These are phyloP conservation scores for Phytophthora brassicae DNA, from an alignment of 352 stramenopile genomes.

Conservation along the genomic window DNA sequence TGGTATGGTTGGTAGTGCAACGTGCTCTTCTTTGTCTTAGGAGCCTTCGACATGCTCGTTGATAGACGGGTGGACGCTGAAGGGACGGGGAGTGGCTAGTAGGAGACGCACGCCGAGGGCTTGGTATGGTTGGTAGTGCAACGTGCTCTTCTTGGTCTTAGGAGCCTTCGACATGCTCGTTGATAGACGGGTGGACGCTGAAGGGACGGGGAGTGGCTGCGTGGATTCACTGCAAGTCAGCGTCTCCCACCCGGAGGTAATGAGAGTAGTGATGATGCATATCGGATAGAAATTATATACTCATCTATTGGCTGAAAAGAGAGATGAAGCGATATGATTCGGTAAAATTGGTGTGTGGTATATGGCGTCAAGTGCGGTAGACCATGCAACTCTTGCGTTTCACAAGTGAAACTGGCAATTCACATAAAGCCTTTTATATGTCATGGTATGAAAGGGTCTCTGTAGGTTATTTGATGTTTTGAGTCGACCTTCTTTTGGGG, in stretches of 20 bases:
- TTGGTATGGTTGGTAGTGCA: constrained; percentile 86
- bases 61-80: background rate
- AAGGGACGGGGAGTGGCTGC: background rate
- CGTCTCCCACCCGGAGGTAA: constrained; percentile 26
- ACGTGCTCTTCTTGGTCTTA: constrained; percentile 70
- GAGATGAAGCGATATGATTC: background rate
- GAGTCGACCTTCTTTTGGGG: background rate
- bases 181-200: background rate
- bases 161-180: constrained; percentile 74
- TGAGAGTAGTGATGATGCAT: background rate
- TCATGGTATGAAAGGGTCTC: background rate
- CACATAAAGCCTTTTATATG: background rate
- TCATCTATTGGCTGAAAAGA: constrained; percentile 13
- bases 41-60: constrained; percentile 71
- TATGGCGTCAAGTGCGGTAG: background rate
- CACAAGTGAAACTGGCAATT: constrained; percentile 2
- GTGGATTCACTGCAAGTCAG: constrained; percentile 23
- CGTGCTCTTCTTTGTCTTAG: constrained; percentile 72
- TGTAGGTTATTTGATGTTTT: no score
- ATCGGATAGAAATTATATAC: constrained; percentile 12
- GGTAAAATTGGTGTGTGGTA: background rate
- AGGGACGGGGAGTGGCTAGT: background rate
- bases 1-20: constrained; percentile 86
- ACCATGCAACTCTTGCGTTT: background rate
- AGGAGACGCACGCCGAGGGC: constrained; percentile 29